phyloP scores from a whole-genome alignment of 371 early-diverging fungal genomes.

The Coelomomyces lativittatus region DNA sequence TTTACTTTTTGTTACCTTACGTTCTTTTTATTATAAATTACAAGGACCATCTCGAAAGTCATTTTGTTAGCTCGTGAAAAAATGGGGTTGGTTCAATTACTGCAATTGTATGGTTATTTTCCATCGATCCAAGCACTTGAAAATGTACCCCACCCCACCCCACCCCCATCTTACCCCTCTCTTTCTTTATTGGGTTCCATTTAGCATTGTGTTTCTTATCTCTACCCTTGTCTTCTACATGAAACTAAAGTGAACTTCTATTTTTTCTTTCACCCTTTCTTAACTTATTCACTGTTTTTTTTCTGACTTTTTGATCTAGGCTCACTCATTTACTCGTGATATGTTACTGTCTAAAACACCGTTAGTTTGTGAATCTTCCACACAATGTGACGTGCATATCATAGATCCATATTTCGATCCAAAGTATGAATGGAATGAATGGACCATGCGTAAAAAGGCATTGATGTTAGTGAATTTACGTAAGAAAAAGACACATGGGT shows the following conservation, averaged over 20 bases:
- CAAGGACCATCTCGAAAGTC: too few species aligned
- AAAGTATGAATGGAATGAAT: conserved; percentile 38
- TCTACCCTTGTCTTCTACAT: too few species aligned
- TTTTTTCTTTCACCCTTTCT: too few species aligned
- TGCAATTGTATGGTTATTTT: conserved; percentile 26
- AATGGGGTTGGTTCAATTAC: conserved; percentile 19
- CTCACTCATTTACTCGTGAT: conserved; percentile 20
- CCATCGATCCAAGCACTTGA: conserved; percentile 34
- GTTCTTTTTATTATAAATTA: too few species aligned
- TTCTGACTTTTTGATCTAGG: too few species aligned
- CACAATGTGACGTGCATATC: conserved; percentile 31
- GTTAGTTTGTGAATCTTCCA: conserved; percentile 18
- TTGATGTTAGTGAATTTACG: conserved; percentile 27
- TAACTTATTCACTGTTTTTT: too few species aligned
- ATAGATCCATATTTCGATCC: conserved; percentile 14
- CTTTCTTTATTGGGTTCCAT: too few species aligned
- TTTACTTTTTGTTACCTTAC: too few species aligned
- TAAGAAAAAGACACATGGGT: conserved; percentile 20
- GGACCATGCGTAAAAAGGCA: conserved; percentile 27
- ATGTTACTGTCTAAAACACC: conserved; percentile 18
- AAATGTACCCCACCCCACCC: conserved; percentile 6
- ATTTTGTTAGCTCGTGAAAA: conserved; percentile 11
- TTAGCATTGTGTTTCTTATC: too few species aligned
- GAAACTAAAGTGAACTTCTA: too few species aligned
- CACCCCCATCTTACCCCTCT: background rate